phyloP scores from a whole-genome alignment of 2,329 filamentous ascomycete species.

The Aspergillus latus region DNA sequence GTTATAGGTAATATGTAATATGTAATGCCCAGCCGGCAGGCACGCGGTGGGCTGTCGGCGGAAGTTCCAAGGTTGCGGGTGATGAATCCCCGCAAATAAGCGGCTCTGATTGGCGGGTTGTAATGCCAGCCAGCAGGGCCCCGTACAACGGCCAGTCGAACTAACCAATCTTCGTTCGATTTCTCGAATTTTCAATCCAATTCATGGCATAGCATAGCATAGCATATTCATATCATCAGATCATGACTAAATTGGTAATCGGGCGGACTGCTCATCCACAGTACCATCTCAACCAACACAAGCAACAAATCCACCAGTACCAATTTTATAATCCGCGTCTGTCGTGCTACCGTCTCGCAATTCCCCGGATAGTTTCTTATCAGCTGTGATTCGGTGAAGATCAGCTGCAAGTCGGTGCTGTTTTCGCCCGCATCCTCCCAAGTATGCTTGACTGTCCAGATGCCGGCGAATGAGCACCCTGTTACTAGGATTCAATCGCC shows the following conservation, averaged over 20 bases:
- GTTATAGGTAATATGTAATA: neutral
- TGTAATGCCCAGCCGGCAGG: neutral
- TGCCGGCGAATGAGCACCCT: constrained; percentile 20
- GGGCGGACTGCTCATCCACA: neutral
- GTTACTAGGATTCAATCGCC: constrained; percentile 24
- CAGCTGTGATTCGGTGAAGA: constrained; percentile 1
- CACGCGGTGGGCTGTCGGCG: neutral
- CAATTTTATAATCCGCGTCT: neutral
- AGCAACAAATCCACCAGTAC: neutral
- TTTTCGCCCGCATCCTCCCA: neutral
- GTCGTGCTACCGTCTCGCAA: neutral
- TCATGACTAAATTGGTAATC: neutral
- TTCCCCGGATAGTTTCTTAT: constrained; percentile 3
- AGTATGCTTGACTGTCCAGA: neutral
- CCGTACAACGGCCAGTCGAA: neutral
- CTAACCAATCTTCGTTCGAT: neutral
- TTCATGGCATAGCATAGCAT: too few relatives aligned
- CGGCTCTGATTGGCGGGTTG: constrained; percentile 19
- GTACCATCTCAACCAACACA: neutral
- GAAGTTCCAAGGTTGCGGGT: neutral
- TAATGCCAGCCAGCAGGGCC: constrained; percentile 12
- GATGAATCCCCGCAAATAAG: neutral
- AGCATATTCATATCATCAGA: too few relatives aligned
- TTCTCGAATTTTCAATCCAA: neutral
- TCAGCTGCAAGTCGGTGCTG: constrained; percentile 2